Conservation (phyloP, 495 filamentous ascomycete genomes). For the Glarea lozoyensis region DNA sequence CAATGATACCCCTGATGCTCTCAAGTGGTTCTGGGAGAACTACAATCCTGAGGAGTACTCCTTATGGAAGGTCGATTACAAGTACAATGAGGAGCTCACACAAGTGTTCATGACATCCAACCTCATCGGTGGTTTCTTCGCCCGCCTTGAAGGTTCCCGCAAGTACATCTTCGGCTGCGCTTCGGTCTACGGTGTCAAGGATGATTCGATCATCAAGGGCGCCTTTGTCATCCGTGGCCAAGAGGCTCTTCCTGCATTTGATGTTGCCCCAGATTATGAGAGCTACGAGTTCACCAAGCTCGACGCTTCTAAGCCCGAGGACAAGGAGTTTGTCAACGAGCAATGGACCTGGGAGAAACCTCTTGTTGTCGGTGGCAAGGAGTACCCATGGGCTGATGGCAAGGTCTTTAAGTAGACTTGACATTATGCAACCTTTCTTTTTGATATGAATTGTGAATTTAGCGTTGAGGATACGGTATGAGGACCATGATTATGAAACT, state of each 20-base stretch:
- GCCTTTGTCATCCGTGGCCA: slow-evolving; percentile 92
- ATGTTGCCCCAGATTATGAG: slow-evolving; percentile 95
- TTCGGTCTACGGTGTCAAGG: slow-evolving; percentile 78
- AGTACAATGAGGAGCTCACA: slow-evolving; percentile 97
- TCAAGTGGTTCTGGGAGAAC: slow-evolving; percentile 99
- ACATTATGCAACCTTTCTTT: slow-evolving; percentile 16
- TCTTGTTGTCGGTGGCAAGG: slow-evolving; percentile 68
- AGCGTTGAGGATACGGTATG: slow-evolving; percentile 7
- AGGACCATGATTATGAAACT: slow-evolving; percentile 12
- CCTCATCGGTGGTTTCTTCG: slow-evolving; percentile 94
- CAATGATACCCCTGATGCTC: slow-evolving; percentile 74
- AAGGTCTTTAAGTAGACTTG: slow-evolving; percentile 95
- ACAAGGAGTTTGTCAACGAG: slow-evolving; percentile 76
- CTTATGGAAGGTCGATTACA: slow-evolving; percentile 86
- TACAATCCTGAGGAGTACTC: slow-evolving; percentile 89
- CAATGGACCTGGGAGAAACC: slow-evolving; percentile 89
- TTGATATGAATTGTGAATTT: slow-evolving; percentile 9
- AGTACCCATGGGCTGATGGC: slow-evolving; percentile 67
- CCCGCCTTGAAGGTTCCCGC: slow-evolving; percentile 92
- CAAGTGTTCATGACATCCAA: slow-evolving; percentile 97
- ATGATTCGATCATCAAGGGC: slow-evolving; percentile 81
- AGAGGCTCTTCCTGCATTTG: slow-evolving; percentile 77
- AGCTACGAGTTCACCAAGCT: slow-evolving; percentile 94
- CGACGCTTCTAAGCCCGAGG: slow-evolving; percentile 72
- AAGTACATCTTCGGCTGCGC: slow-evolving; percentile 96